Base-by-base conservation (phyloP, 1,139 yeast species). In the Nematodospora anomalae region DNA sequence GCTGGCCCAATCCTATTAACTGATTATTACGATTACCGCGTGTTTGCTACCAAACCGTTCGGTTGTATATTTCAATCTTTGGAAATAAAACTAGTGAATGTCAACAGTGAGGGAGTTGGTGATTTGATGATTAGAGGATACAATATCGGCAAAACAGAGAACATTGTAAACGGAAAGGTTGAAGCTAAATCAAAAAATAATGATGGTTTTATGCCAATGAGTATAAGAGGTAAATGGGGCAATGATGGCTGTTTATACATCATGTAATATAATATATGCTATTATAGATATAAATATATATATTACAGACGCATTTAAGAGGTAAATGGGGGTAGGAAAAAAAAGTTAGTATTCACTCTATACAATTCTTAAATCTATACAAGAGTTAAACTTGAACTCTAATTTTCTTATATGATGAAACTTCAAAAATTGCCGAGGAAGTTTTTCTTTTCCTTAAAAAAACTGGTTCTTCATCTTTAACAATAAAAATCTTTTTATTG, bases 241-340 rank as follows among this genome's bases (percentile, higher is more conserved):
- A 66, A 60, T 30, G 94, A 84, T 57, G 90, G 92, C 1, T 83
- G 92, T 52, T 73, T 83, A 47, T 84, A 80, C 52, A 65, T 68
- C 40, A 13, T 34, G 29, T 36, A 38, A 37, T 21, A 43, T n/a
- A n/a, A 26, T 24, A 30, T 16, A 24, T 11, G 14, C 22, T 11
- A n/a, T n/a, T n/a, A n/a, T n/a, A n/a, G n/a, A n/a, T n/a, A n/a
- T n/a, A 10, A 22, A 22, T 10, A 22, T 22, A 22, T 10, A 22
- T 9, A 9, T 22, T 22, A 10, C 9, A 22, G n/a, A n/a, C n/a
- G n/a, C n/a, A n/a, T n/a, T n/a, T n/a, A n/a, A n/a, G n/a, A n/a
- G n/a, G n/a, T n/a, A n/a, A n/a, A n/a, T n/a, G n/a, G n/a, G n/a
- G n/a, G n/a, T n/a, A n/a, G n/a, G n/a, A n/a, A n/a, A n/a, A n/a